Conservation (phyloP, 2,329 filamentous ascomycete genomes). For the Harringtonia lauricola region DNA sequence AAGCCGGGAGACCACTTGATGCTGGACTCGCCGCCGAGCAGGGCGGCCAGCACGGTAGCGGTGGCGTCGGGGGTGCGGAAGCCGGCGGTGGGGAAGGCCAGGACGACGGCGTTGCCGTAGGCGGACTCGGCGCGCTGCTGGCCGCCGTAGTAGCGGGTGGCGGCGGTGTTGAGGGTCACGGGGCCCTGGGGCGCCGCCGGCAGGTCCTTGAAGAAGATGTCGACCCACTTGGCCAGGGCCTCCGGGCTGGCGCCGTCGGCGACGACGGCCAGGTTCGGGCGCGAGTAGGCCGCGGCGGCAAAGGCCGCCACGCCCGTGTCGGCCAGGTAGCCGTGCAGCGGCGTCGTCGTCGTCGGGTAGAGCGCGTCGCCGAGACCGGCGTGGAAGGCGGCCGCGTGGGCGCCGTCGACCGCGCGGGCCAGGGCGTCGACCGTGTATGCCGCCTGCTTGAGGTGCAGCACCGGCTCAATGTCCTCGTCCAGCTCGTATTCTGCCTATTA, state of each 20-base stretch:
- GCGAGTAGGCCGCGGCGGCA: slow-evolving; percentile 70
- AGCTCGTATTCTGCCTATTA: slow-evolving; percentile 65
- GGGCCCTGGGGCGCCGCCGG: slow-evolving; percentile 41
- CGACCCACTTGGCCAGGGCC: slow-evolving; percentile 78
- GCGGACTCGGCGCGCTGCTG: slow-evolving; percentile 79
- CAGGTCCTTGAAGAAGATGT: slow-evolving; percentile 77
- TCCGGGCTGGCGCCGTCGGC: slow-evolving; percentile 74
- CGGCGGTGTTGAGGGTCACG: slow-evolving; percentile 44
- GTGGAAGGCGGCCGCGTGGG: slow-evolving; percentile 84
- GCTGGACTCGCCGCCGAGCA: slow-evolving; percentile 80
- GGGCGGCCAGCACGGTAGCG: slow-evolving; percentile 71
- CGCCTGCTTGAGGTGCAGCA: slow-evolving; percentile 69
- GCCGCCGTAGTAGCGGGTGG: slow-evolving; percentile 85
- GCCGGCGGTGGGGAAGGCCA: slow-evolving; percentile 88
- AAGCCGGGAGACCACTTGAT: slow-evolving; percentile 97
- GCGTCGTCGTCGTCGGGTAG: slow-evolving; percentile 59
- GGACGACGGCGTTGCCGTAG: slow-evolving; percentile 70
- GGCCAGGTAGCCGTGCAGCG: slow-evolving; percentile 70
- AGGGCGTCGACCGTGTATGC: slow-evolving; percentile 51
- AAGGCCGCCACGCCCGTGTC: slow-evolving; percentile 65
- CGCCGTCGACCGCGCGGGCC: slow-evolving; percentile 72
- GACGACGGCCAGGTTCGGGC: slow-evolving; percentile 83
- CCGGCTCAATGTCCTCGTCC: slow-evolving; percentile 71
- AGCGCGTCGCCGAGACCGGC: slow-evolving; percentile 75
- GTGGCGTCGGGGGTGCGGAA: slow-evolving; percentile 79